phyloP scores from a whole-genome alignment of 2,329 filamentous ascomycete species.

The Epichloe uncinata region DNA sequence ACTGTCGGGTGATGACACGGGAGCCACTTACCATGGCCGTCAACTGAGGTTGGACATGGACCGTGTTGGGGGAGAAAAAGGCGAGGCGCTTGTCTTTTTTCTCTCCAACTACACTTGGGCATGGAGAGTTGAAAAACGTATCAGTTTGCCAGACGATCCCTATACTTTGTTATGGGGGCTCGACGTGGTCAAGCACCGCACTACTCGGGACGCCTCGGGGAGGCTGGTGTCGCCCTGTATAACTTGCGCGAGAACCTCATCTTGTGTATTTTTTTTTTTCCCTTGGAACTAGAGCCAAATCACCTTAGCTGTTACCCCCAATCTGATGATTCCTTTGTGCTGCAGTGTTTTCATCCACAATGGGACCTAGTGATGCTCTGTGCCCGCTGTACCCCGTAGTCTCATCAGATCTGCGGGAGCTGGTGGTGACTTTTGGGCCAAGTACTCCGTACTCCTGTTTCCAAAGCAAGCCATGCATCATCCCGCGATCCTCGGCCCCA shows the following conservation, averaged over 20 bases:
- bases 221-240: neutral
- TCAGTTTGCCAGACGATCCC: neutral
- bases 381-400: neutral
- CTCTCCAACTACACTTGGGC: neutral
- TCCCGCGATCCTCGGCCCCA: conserved; percentile 3
- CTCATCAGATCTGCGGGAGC: neutral
- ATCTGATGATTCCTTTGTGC: neutral
- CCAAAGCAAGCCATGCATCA: conserved; percentile 1
- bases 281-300: neutral
- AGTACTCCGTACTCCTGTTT: conserved; percentile 1
- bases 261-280: neutral
- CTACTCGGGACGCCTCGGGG: neutral
- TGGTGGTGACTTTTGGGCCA: conserved; percentile 2
- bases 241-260: neutral
- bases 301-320: neutral
- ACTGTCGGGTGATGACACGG: neutral
- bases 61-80: too few species aligned
- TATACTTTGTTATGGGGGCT: too few species aligned
- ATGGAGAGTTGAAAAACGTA: neutral
- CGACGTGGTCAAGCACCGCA: neutral
- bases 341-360: neutral
- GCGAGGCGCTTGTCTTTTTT: neutral
- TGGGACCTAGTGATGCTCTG: neutral
- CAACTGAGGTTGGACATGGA: neutral
- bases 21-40: neutral